A percentile compares a stretch with the other conserved stretches of the same genome.
These are phyloP conservation scores for Babesia sp. DNA, from an alignment of 169 alveolate species.

Conservation along the genomic window DNA sequence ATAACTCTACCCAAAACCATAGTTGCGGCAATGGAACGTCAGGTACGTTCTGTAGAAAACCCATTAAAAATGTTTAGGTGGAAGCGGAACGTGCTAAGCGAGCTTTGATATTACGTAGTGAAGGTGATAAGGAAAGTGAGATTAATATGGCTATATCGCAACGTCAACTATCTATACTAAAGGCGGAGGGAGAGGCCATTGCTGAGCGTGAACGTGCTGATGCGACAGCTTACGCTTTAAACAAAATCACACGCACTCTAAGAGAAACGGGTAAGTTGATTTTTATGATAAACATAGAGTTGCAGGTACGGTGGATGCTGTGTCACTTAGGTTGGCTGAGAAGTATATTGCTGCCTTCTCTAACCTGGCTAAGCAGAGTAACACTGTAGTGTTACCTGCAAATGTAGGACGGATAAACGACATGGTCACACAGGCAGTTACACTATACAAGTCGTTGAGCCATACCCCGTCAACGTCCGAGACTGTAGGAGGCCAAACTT, in stretches of 20 bases:
- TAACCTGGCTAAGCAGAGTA: constrained; percentile 78
- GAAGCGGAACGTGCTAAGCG: constrained; percentile 94
- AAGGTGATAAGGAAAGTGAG: constrained; percentile 89
- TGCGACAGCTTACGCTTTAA: constrained; percentile 83
- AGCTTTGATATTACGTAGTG: constrained; percentile 90
- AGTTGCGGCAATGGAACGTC: constrained; percentile 91
- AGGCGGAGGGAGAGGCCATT: constrained; percentile 90
- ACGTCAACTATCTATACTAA: constrained; percentile 81
- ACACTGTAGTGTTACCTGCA: constrained; percentile 82
- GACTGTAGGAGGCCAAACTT: no score
- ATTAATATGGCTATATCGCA: constrained; percentile 91
- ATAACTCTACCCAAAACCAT: constrained; percentile 90
- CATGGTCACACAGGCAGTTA: constrained; percentile 74
- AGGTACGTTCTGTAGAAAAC: constrained; percentile 31
- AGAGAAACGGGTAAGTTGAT: constrained; percentile 64
- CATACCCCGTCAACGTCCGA: background rate
- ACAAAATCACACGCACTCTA: constrained; percentile 71
- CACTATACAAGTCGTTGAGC: constrained; percentile 68
- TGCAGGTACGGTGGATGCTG: constrained; percentile 73
- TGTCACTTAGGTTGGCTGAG: constrained; percentile 80
- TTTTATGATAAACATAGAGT: no score
- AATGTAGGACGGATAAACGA: constrained; percentile 73
- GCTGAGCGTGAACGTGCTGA: constrained; percentile 81
- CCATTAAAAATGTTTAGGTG: constrained; percentile 70
- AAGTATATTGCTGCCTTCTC: constrained; percentile 83